Evolutionary conservation across 768 basidiomycete genomes (phyloP), one percentile per base, ranked within the genome.

Genomic region (Rubroboletus satanas): DNA sequence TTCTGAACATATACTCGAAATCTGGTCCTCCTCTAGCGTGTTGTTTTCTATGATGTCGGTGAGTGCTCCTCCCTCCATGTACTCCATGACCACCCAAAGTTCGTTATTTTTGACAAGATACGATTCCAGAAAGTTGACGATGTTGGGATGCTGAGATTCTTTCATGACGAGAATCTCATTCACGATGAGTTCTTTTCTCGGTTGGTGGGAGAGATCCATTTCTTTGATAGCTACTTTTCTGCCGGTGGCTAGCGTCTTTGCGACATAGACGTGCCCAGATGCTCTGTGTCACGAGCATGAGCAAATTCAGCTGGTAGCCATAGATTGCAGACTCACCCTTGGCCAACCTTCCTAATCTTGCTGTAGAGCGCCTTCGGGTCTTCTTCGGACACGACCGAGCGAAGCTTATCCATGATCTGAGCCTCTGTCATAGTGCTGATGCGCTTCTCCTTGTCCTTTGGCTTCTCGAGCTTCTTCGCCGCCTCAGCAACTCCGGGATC

Each of bases 81-180:
- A 96, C 74, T 98, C 94, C 94, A 96, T 98, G 55, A 96, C 93
- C 42, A 97, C 93, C 94, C 94, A 98, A 23, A 97, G 82, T 67
- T 96, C 93, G 49, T 80, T 87, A 68, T 78, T 87, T 73, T 88
- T 89, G 50, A 97, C 83, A 42, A 98, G 81, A 71, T 94, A 97
- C 23, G 90, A 84, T 7, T 96, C 90, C 39, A 96, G 73, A 74
- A 92, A 98, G 73, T 96, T 96, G 77, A 98, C 94, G 54, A 98
- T 95, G 66, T 97, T 98, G 31, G 93, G 92, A 69, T 97, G 94
- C 59, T 94, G 92, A 28, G 91, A 93, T 72, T 95, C 97, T 71
- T 94, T 96, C 96, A 99, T 98, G 62, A 99, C 97, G 57, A 98
- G 77, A 62, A 97, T 98, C 73, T 98, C 94, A 64, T 98, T 98